Percentiles rank a stretch among this genome's conserved stretches.
Conservation (phyloP, 345 rosid genomes). For the Firmiana major region DNA sequence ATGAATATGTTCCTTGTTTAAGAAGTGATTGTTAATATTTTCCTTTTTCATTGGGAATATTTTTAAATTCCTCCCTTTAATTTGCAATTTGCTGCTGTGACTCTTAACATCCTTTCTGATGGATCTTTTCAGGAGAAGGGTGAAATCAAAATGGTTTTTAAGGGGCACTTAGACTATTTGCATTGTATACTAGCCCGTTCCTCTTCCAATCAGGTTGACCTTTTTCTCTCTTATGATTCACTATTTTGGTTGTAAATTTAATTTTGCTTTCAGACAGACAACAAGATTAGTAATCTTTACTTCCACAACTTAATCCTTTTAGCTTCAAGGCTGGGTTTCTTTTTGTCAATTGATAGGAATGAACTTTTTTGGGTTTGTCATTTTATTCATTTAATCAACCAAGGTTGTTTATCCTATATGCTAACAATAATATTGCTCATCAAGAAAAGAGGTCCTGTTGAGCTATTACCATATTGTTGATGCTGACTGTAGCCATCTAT, state of each 20-base stretch:
- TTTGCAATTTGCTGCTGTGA: conserved; percentile 15
- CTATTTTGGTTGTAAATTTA: background rate
- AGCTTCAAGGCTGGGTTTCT: background rate
- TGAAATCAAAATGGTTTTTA: conserved; percentile 69
- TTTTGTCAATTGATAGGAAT: background rate
- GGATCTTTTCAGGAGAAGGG: conserved; percentile 69
- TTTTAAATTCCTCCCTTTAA: conserved; percentile 1
- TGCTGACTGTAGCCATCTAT: background rate
- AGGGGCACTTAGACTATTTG: conserved; percentile 87
- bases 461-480: background rate
- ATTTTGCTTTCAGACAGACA: background rate
- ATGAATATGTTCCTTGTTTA: conserved; percentile 14
- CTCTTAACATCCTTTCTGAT: background rate
- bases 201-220: conserved; percentile 69
- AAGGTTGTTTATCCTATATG: background rate
- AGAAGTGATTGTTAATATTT: conserved; percentile 4
- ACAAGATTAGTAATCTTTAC: background rate
- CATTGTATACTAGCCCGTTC: conserved; percentile 70
- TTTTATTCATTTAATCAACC: background rate
- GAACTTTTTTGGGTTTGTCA: background rate
- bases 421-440: background rate
- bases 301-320: background rate
- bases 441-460: background rate
- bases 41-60: background rate
- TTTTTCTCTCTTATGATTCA: conserved; percentile 1